These are phyloP conservation scores for Sugiyamaella xylanicola DNA, from an alignment of 1,139 yeast genomes.

Conservation along the genomic window DNA sequence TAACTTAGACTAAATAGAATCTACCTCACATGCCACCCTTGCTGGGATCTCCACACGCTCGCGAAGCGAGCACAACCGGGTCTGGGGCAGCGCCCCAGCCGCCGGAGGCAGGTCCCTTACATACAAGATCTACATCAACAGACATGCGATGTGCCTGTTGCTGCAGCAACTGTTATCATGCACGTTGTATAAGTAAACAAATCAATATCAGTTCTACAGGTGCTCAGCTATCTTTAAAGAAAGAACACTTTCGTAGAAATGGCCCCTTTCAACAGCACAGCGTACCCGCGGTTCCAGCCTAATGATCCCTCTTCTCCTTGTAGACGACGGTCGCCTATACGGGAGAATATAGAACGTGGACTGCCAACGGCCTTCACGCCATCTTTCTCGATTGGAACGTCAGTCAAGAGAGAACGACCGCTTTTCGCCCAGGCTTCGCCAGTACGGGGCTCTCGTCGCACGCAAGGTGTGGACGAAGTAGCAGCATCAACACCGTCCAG, in stretches of 20 bases:
- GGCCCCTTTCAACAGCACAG: conserved; percentile 12
- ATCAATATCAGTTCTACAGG: no score
- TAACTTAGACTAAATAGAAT: neutral
- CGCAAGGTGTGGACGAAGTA: neutral
- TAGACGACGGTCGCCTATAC: conserved; percentile 18
- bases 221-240: no score
- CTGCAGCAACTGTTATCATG: neutral
- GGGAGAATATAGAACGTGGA: conserved; percentile 18
- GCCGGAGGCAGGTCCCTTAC: no score
- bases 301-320: conserved; percentile 6
- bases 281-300: conserved; percentile 5
- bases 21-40: no score
- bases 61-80: no score
- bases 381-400: conserved; percentile 18
- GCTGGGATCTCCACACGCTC: no score
- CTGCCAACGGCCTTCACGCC: conserved; percentile 21
- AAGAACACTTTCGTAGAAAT: no score
- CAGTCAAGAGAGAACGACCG: neutral
- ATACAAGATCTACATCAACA: no score
- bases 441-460: neutral
- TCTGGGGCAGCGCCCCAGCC: no score
- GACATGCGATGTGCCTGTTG: no score
- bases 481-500: neutral
- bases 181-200: neutral
- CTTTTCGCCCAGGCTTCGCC: neutral